Evolutionary conservation across 495 filamentous ascomycete genomes (phyloP), one percentile per base, ranked within the genome.

Genomic region (Penicillium lividum): DNA sequence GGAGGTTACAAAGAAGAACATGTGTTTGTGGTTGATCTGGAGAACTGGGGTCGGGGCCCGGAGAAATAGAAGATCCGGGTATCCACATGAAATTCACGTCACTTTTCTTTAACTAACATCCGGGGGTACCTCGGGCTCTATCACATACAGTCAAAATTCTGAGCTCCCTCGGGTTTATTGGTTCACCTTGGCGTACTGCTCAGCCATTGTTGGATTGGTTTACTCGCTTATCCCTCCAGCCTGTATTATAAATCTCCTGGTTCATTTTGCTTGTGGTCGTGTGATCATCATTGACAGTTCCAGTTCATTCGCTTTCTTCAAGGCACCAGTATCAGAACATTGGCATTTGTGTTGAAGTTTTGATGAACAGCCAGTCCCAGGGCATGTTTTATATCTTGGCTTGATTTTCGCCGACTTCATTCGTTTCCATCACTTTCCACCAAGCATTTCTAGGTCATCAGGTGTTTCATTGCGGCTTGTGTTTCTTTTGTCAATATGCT

Each of bases 401-500:
- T 40, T 40, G 38, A 40, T 40, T 40, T 7, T 40, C 11, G 29
- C 28, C 46, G 10, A 22, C 16, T 29, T 46, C 36, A 60, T 45
- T 60, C 33, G 0, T 54, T 44, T 54, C n/a, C 27, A 33, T 30
- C 11, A 42, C 15, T 40, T 40, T 40, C 13, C 38, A n/a, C 13
- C 38, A 15, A 16, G 15, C 15, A 15, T 48, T 22, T 40, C 38
- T 15, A 16, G 38, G 15, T 3, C 13, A 40, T 16, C 38, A n/a
- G 38, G 38, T 40, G 38, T 40, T 40, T 40, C 15, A 16, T 40
- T 40, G 13, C 38, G 7, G 38, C 5, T 7, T 16, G 2, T 40
- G 15, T 40, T 5, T 40, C 5, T 40, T 16, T 46, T 60, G 49
- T 36, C 53, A 61, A 53, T 51, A 69, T 69, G 67, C 49, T 67